These are phyloP conservation scores for Cercophora newfieldiana DNA, from an alignment of 495 filamentous ascomycete genomes.

Conservation along the genomic window DNA sequence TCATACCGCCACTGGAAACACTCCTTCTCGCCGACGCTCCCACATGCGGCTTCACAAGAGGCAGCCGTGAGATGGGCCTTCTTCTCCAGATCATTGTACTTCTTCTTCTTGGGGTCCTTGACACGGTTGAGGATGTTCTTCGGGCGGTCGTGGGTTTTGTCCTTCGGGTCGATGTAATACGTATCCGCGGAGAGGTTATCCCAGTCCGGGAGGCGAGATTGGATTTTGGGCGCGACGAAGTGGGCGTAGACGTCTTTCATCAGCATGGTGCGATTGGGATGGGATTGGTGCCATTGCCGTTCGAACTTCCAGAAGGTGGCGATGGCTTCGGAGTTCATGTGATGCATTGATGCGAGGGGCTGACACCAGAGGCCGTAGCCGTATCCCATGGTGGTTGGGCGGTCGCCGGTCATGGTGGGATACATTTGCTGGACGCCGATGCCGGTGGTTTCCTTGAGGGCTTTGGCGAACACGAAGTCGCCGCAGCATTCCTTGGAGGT, in stretches of 20 bases:
- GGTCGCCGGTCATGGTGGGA: constrained; percentile 62
- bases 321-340: constrained; percentile 55
- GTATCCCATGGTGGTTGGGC: constrained; percentile 51
- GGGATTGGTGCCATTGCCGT: constrained; percentile 26
- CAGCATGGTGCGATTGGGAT: constrained; percentile 29
- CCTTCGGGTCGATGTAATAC: constrained; percentile 35
- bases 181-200: constrained; percentile 49
- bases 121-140: constrained; percentile 22
- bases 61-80: constrained; percentile 43
- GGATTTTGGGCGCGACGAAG: constrained; percentile 41
- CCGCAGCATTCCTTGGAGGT: constrained; percentile 65
- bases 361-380: constrained; percentile 58
- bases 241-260: constrained; percentile 50
- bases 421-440: constrained; percentile 41
- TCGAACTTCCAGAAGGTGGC: constrained; percentile 57
- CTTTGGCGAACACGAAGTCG: constrained; percentile 62
- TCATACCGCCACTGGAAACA: constrained; percentile 43
- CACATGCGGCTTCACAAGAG: constrained; percentile 44
- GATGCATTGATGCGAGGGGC: constrained; percentile 61
- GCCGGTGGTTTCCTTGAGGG: constrained; percentile 50
- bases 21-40: constrained; percentile 31
- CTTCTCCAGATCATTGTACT: constrained; percentile 38
- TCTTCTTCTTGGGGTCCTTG: constrained; percentile 33
- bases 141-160: neutral
- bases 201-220: constrained; percentile 44